Evolutionary conservation across 202 grass and related monocot genomes (phyloP).

Genomic region (Schoenoplectus triqueter): DNA sequence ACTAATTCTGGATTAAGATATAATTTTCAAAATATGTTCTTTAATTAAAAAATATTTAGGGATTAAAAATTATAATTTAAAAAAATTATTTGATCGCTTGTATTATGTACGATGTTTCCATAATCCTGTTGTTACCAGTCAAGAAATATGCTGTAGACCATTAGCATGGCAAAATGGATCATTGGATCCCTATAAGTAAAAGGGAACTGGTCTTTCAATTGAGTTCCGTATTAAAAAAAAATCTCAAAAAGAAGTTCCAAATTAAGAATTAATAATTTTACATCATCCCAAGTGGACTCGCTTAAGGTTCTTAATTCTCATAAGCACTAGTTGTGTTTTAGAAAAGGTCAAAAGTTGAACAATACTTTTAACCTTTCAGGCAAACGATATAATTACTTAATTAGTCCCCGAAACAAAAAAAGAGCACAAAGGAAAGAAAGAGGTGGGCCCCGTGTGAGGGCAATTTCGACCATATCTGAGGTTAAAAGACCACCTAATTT

Average conservation of each 20-base stretch:
- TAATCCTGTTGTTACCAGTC: too few species aligned
- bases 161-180: too few species aligned
- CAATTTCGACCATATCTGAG: not conserved
- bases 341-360: not conserved
- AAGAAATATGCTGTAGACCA: too few species aligned
- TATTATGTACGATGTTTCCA: not conserved
- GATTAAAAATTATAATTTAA: not conserved
- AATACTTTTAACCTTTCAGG: not conserved
- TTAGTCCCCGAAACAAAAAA: not conserved
- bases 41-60: too few species aligned
- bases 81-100: not conserved
- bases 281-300: too few species aligned
- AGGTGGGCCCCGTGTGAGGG: not conserved
- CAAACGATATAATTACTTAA: not conserved
- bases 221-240: too few species aligned
- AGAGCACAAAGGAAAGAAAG: not conserved
- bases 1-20: not conserved
- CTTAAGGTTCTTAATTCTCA: too few species aligned
- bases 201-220: too few species aligned
- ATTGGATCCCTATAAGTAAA: too few species aligned
- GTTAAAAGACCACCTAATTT: conserved; percentile 34
- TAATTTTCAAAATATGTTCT: not conserved
- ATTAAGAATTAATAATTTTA: too few species aligned
- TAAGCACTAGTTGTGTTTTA: too few species aligned
- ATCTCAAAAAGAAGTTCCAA: too few species aligned